Conservation (phyloP, 2,329 filamentous ascomycete genomes). For the Epicoccum sorghinum region DNA sequence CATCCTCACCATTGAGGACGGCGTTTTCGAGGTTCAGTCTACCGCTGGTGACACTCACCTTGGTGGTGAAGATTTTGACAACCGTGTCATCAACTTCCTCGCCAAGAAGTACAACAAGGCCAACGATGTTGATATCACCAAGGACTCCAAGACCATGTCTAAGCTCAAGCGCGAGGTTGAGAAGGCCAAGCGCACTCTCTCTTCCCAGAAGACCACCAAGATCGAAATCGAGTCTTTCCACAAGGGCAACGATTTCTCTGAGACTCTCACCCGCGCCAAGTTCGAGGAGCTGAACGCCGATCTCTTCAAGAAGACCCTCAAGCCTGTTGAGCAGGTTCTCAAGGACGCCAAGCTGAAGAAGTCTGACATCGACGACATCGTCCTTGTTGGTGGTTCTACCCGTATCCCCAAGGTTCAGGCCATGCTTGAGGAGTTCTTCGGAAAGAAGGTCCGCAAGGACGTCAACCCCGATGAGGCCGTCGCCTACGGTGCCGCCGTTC, state of each 20-base stretch:
- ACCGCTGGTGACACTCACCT: constrained; percentile 97
- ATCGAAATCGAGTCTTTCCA: constrained; percentile 98
- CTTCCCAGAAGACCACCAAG: constrained; percentile 86
- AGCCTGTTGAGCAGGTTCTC: constrained; percentile 97
- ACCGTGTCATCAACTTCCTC: constrained; percentile 95
- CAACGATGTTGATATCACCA: constrained; percentile 87
- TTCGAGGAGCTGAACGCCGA: constrained; percentile 99
- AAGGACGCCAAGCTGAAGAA: constrained; percentile 99
- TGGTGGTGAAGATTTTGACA: constrained; percentile 98
- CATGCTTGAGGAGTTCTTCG: constrained; percentile 95
- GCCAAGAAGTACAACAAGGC: constrained; percentile 99
- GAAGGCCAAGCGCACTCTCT: constrained; percentile 98
- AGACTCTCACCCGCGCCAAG: constrained; percentile 97
- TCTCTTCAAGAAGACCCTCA: constrained; percentile 98
- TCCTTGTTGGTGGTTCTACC: constrained; percentile 96
- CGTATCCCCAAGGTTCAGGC: constrained; percentile 98
- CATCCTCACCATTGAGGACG: constrained; percentile 84
- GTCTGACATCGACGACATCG: constrained; percentile 92
- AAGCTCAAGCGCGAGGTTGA: constrained; percentile 99
- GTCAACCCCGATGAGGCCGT: constrained; percentile 99
- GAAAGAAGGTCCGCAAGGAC: constrained; percentile 98
- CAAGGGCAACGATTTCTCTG: constrained; percentile 96
- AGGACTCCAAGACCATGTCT: constrained; percentile 97
- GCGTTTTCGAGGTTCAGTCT: constrained; percentile 92
- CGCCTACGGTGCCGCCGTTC: constrained; percentile 94